A percentile compares a stretch with the other conserved stretches of the same genome.
These are phyloP conservation scores for Lunasporangiospora selenospora DNA, from an alignment of 192 early-diverging fungal genomes.

Conservation along the genomic window DNA sequence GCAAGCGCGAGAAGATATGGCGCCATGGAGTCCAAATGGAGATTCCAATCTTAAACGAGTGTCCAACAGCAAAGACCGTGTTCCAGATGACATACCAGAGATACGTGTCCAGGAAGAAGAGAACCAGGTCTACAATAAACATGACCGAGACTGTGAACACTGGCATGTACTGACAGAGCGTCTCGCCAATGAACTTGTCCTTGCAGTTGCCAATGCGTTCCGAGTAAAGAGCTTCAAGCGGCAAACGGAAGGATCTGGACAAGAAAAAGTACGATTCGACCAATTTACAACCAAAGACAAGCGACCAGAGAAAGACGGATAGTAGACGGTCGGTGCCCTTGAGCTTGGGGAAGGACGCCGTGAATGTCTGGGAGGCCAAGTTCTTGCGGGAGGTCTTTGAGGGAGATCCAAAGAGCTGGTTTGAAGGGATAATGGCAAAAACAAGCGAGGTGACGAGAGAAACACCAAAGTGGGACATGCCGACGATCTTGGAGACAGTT, in stretches of 20 bases:
- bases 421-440: conserved; percentile 67
- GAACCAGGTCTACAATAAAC: conserved; percentile 71
- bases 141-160: conserved; percentile 68
- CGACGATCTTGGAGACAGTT: conserved; percentile 60
- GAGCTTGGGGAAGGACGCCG: conserved; percentile 72
- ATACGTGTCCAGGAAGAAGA: conserved; percentile 84
- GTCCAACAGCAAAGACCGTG: conserved; percentile 72
- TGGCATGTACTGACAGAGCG: conserved; percentile 67
- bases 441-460: conserved; percentile 65
- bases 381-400: conserved; percentile 23
- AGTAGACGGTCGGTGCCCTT: conserved; percentile 65
- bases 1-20: conserved; percentile 72
- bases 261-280: conserved; percentile 82
- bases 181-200: conserved; percentile 56
- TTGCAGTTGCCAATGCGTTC: conserved; percentile 55
- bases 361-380: conserved; percentile 59
- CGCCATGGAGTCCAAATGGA: conserved; percentile 83
- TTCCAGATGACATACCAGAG: conserved; percentile 86
- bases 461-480: conserved; percentile 66
- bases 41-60: conserved; percentile 73
- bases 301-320: conserved; percentile 71
- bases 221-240: conserved; percentile 57
- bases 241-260: conserved; percentile 75
- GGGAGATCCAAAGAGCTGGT: conserved; percentile 50
- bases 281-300: conserved; percentile 74